Base-by-base conservation (phyloP, 2,329 filamentous ascomycete species). In the Fusarium sp. region DNA sequence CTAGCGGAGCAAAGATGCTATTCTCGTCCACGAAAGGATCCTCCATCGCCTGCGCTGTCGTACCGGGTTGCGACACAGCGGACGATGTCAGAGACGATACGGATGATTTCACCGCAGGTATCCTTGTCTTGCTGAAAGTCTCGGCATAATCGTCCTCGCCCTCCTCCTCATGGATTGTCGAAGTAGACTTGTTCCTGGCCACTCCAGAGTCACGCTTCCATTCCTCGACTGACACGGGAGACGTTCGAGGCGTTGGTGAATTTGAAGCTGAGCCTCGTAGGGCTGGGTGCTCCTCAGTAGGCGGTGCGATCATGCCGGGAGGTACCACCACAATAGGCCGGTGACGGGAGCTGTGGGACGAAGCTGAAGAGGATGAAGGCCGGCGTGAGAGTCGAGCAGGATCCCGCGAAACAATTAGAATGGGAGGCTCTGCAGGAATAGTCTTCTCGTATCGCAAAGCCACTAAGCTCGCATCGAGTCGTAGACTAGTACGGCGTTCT, bases 361-460 rank as follows among this genome's bases (percentile, higher is more conserved):
- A 64, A 26, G 66, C 54, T 35, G 68, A 66, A 15, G 61, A 70
- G 19, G 61, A 64, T 26, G 65, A 70, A 39, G 70, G 71, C 44
- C 53, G 64, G 45, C 61, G 72, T 53, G 59, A 61, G 53, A 66
- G 68, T 60, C 75, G 77, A 59, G 73, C 73, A 64, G 73, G 77
- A 71, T 74, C 79, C 69, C 78, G 77, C 61, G 81, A 79, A 44
- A 80, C 74, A 56, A 85, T 74, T 41, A 82, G 81, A 62, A 87
- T 84, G 32, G 86, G 86, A 57, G 83, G 83, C 72, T 84, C 81
- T 43, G 83, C 83, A 67, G 83, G 80, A 46, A 81, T 76, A 32
- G 84, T 85, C 73, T 88, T 81, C 70, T 89, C 86, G 76, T 89
- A 88, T 55, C 84, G 83, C 52, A 88, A 70, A 43, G 81, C 81